Evolutionary conservation across 305 asterid species (phyloP).

Genomic region (Fraxinus floribunda): DNA sequence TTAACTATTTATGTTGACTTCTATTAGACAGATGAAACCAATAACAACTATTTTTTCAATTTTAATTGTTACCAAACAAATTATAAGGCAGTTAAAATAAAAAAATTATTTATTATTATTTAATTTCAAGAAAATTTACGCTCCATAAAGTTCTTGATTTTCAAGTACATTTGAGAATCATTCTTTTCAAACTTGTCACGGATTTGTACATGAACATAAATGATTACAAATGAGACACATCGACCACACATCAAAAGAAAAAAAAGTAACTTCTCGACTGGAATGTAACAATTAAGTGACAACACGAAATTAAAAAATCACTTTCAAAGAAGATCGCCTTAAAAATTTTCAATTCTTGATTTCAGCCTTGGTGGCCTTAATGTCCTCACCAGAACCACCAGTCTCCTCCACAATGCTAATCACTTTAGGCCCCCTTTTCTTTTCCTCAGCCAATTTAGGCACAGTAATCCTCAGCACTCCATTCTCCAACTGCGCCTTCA

Average conservation of each 20-base stretch:
- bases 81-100: no score
- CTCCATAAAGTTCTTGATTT: background rate
- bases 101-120: no score
- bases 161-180: background rate
- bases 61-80: no score
- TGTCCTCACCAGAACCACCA: background rate
- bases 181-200: background rate
- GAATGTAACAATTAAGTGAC: background rate
- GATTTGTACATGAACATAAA: no score
- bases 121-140: background rate
- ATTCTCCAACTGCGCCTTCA: conserved; percentile 37
- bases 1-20: no score
- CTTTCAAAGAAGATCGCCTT: background rate
- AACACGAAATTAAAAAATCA: background rate
- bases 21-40: no score
- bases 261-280: background rate
- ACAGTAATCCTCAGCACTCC: conserved; percentile 46
- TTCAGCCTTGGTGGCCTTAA: background rate
- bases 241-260: background rate
- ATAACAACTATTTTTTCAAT: no score
- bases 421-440: conserved; percentile 39
- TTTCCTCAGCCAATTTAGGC: conserved; percentile 41
- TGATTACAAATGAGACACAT: background rate
- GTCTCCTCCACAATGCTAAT: conserved; percentile 32
- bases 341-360: background rate